phyloP scores from a whole-genome alignment of 805 yeast genomes.

The Pichia scutulata region DNA sequence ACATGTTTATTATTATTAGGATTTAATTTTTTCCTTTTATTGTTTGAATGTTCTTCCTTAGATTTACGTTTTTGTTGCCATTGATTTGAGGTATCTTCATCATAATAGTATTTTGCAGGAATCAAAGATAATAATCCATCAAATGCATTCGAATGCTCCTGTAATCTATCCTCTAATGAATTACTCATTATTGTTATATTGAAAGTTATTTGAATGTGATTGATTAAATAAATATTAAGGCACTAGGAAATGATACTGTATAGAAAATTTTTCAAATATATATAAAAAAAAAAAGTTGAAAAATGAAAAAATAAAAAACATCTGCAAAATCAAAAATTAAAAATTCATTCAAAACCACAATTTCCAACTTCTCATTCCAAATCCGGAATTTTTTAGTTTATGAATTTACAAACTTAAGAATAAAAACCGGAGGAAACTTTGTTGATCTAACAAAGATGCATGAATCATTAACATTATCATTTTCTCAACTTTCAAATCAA shows the following conservation, averaged over 20 bases:
- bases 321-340: too few relatives aligned
- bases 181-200: slow-evolving; percentile 18
- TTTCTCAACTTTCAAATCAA: slow-evolving; percentile 70
- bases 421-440: too few relatives aligned
- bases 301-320: not conserved
- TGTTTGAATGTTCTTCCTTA: slow-evolving; percentile 52
- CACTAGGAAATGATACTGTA: not conserved
- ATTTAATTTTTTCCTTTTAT: slow-evolving; percentile 66
- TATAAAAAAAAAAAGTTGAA: slow-evolving; percentile 4
- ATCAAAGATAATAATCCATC: slow-evolving; percentile 84
- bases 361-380: not conserved
- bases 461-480: slow-evolving; percentile 65
- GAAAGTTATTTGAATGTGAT: too few relatives aligned
- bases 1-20: slow-evolving; percentile 46
- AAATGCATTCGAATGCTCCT: slow-evolving; percentile 74
- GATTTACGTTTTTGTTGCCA: slow-evolving; percentile 81
- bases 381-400: not conserved
- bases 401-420: too few relatives aligned
- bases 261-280: not conserved
- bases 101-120: slow-evolving; percentile 91
- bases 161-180: slow-evolving; percentile 55
- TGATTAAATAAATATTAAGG: too few relatives aligned
- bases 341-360: too few relatives aligned
- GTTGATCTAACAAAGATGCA: slow-evolving; percentile 55
- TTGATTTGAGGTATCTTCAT: slow-evolving; percentile 81